Evolutionary conservation across 2,329 filamentous ascomycete genomes (phyloP).

Genomic region (Colletotrichum sp.): DNA sequence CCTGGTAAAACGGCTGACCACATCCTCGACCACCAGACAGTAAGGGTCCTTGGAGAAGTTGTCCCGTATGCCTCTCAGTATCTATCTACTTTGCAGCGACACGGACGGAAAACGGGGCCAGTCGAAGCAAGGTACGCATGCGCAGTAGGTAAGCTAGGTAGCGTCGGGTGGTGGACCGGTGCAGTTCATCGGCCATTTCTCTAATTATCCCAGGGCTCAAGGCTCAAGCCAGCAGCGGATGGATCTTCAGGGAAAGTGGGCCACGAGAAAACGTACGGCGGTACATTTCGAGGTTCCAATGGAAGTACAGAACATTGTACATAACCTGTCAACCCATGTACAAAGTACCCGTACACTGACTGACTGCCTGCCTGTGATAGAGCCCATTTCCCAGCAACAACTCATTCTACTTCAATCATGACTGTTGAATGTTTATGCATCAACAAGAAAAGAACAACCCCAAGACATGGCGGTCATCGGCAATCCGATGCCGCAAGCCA

Average conservation of each 20-base stretch:
- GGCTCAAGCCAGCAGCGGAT: background rate
- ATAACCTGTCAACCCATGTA: background rate
- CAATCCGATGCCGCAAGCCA: background rate
- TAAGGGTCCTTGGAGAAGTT: background rate
- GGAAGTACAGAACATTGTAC: background rate
- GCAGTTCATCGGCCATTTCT: background rate
- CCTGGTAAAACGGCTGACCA: background rate
- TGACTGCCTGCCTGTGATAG: background rate
- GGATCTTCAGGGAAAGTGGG: background rate
- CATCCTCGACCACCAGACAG: background rate
- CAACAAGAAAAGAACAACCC: background rate
- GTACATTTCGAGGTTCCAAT: background rate
- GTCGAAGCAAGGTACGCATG: background rate
- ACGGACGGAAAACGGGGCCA: background rate
- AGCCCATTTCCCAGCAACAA: background rate
- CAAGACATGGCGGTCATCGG: background rate
- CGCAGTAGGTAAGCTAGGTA: background rate
- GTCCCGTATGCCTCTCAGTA: background rate
- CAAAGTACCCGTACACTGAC: background rate
- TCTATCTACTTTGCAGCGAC: background rate
- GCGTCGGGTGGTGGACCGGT: background rate
- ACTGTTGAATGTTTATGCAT: background rate
- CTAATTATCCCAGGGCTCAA: background rate
- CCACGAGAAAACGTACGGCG: background rate
- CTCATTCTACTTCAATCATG: background rate